Evolutionary conservation across 78 protist genomes (phyloP).

Genomic region (Protostelium mycophagum): DNA sequence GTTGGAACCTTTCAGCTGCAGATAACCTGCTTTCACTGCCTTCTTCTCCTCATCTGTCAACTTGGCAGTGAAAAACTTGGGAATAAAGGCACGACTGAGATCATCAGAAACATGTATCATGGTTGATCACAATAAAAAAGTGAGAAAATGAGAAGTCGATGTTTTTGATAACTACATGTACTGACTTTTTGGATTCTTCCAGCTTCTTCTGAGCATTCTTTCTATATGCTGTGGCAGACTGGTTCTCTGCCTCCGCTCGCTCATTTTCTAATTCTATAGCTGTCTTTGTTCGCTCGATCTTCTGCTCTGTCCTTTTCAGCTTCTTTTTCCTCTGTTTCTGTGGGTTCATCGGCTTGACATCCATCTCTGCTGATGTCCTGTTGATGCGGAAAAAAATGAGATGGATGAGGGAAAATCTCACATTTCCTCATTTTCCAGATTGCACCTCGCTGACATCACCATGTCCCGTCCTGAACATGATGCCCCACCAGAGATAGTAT

Average conservation of each 20-base stretch:
- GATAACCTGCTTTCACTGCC: not conserved
- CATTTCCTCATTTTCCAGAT: too few relatives aligned
- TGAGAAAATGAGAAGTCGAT: too few relatives aligned
- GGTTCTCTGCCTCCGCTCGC: not conserved
- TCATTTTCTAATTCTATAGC: not conserved
- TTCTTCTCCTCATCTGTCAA: not conserved
- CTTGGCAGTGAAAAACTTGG: not conserved
- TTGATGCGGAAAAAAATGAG: not conserved
- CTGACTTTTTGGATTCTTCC: too few relatives aligned
- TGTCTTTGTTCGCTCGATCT: not conserved
- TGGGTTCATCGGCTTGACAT: not conserved
- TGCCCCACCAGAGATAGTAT: conserved; percentile 69
- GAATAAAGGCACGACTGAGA: not conserved
- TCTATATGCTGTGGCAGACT: too few relatives aligned
- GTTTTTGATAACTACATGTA: too few relatives aligned
- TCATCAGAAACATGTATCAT: too few relatives aligned
- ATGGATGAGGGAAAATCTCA: too few relatives aligned
- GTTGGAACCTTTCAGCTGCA: not conserved
- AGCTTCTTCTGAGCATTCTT: too few relatives aligned
- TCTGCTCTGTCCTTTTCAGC: not conserved
- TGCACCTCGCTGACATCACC: too few relatives aligned
- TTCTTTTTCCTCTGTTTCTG: not conserved
- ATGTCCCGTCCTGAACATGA: conserved; percentile 66
- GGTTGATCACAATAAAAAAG: too few relatives aligned
- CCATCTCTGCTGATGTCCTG: not conserved